Conservation (phyloP, 1,284 basidiomycete genomes). For the Apiotrichum laibachii region DNA sequence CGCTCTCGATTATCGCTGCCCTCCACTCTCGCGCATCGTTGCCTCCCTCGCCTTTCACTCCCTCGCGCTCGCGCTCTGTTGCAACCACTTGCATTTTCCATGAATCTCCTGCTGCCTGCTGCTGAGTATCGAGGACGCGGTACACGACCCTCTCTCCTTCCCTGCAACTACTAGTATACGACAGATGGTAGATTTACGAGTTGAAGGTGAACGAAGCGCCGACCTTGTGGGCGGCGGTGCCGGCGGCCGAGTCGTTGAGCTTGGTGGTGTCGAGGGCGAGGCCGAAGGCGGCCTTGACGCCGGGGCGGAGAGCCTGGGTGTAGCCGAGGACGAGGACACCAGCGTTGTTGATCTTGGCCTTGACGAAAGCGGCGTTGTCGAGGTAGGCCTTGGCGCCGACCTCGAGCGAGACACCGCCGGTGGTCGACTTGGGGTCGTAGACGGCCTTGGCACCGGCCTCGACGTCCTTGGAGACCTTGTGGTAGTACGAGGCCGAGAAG, state of each 20-base stretch:
- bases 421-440: constrained; percentile 90
- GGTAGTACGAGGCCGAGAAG: constrained; percentile 97
- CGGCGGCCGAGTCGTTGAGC: constrained; percentile 63
- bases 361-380: constrained; percentile 85
- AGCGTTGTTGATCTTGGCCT: constrained; percentile 98
- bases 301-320: constrained; percentile 87
- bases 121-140: neutral
- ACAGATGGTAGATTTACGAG: constrained; percentile 38
- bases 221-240: constrained; percentile 57
- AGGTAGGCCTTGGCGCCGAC: constrained; percentile 86
- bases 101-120: constrained; percentile 5
- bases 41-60: too few species aligned
- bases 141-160: neutral
- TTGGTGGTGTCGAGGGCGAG: constrained; percentile 86
- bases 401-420: constrained; percentile 85
- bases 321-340: constrained; percentile 87
- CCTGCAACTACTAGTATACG: neutral
- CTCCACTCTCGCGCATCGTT: too few species aligned
- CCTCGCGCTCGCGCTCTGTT: neutral
- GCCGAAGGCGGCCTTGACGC: constrained; percentile 92
- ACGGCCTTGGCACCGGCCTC: constrained; percentile 98
- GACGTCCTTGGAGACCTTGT: constrained; percentile 85
- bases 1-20: too few species aligned
- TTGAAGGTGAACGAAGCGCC: constrained; percentile 59
- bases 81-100: constrained; percentile 22